Conservation (phyloP, 345 rosid genomes). For the Arabis alpina region DNA sequence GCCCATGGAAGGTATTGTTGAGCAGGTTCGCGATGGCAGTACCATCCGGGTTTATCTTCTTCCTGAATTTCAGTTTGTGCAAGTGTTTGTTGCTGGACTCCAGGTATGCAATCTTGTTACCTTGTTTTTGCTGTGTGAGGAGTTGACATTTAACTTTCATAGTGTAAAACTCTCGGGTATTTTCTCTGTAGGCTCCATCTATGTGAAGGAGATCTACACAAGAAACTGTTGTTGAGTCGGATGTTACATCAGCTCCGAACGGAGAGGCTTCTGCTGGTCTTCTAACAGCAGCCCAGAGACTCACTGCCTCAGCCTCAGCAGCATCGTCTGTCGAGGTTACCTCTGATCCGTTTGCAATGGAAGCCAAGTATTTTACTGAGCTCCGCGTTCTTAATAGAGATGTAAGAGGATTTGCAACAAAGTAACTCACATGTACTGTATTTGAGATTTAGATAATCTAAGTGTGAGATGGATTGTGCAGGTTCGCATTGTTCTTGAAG, state of each 20-base stretch:
- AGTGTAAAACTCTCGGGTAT: constrained; percentile 13
- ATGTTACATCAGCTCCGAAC: constrained; percentile 52
- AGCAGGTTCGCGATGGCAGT: constrained; percentile 97
- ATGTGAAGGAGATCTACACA: constrained; percentile 72
- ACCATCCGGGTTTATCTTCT: constrained; percentile 89
- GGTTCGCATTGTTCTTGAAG: constrained; percentile 99
- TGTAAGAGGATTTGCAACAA: constrained; percentile 47
- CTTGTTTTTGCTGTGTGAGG: neutral
- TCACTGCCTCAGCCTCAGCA: constrained; percentile 72
- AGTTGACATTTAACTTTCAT: constrained; percentile 14
- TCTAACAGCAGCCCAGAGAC: constrained; percentile 92
- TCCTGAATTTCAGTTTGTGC: constrained; percentile 95
- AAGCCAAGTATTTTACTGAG: constrained; percentile 94
- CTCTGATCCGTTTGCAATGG: constrained; percentile 82
- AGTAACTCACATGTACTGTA: constrained; percentile 18
- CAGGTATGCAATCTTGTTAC: constrained; percentile 59
- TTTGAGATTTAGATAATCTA: constrained; percentile 27
- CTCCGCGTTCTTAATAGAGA: constrained; percentile 83
- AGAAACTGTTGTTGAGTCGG: constrained; percentile 57
- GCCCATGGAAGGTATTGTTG: constrained; percentile 87
- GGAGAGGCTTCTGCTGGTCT: constrained; percentile 71
- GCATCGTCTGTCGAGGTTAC: constrained; percentile 61
- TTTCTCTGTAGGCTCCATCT: constrained; percentile 70
- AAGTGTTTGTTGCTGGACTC: constrained; percentile 94
- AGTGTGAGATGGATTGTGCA: constrained; percentile 45